Evolutionary conservation across 257 asterid genomes (phyloP).

Genomic region (Solanum pimpinellifolium): DNA sequence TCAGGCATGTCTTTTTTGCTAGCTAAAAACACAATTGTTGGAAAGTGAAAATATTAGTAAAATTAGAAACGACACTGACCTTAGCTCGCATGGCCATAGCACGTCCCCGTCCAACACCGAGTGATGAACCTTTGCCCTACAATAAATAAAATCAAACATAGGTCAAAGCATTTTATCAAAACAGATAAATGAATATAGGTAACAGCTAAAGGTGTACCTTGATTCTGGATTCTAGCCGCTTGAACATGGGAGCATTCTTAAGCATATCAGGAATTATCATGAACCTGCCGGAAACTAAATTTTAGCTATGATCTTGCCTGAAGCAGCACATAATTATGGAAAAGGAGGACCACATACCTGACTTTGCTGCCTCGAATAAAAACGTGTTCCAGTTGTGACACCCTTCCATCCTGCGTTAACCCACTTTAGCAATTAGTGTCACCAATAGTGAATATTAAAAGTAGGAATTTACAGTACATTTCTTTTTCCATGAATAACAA

Average conservation of each 20-base stretch:
- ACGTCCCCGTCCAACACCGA: slow-evolving; percentile 98
- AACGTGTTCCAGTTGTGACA: slow-evolving; percentile 88
- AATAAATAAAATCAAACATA: slow-evolving; percentile 10
- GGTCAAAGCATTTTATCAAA: not conserved
- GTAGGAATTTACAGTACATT: not conserved
- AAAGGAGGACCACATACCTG: slow-evolving; percentile 35
- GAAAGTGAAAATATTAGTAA: not conserved
- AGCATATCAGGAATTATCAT: slow-evolving; percentile 99
- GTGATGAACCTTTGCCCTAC: slow-evolving; percentile 85
- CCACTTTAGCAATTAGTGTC: not conserved
- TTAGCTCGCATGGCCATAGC: slow-evolving; percentile 95
- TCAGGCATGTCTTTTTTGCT: not conserved
- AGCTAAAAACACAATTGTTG: not conserved
- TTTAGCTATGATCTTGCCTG: not conserved
- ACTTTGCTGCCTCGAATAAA: slow-evolving; percentile 97
- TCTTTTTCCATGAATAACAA: not conserved
- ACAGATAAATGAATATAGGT: not conserved
- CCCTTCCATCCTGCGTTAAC: slow-evolving; percentile 68
- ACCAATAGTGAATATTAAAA: not conserved
- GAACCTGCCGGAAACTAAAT: slow-evolving; percentile 40
- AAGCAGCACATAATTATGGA: not conserved
- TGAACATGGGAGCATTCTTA: slow-evolving; percentile 97
- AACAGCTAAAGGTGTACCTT: slow-evolving; percentile 36
- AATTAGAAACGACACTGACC: slow-evolving; percentile 24
- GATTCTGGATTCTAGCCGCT: slow-evolving; percentile 87